Evolutionary conservation across 2,329 filamentous ascomycete genomes (phyloP).

Genomic region (Thermoascus crustaceus): DNA sequence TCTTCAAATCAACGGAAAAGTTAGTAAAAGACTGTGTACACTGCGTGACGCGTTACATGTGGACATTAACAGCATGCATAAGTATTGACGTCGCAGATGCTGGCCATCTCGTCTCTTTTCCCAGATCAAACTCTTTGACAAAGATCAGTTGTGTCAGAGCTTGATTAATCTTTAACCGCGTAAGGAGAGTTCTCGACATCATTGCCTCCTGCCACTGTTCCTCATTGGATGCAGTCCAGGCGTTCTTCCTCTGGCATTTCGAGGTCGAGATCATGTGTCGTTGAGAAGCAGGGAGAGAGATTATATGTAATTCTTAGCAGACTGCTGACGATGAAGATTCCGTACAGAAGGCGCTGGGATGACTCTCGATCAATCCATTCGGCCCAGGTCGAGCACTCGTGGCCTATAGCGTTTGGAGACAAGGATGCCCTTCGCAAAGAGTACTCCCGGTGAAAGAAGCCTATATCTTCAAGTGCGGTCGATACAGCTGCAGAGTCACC

Average conservation of each 20-base stretch:
- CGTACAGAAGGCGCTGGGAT: constrained; percentile 23
- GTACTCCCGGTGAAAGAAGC: constrained; percentile 10
- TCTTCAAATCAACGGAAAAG: constrained; percentile 12
- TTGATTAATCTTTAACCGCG: constrained; percentile 13
- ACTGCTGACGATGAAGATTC: constrained; percentile 25
- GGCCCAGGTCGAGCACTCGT: constrained; percentile 15
- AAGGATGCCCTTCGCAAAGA: constrained; percentile 5
- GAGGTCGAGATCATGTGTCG: constrained; percentile 25
- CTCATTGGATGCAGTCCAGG: constrained; percentile 22
- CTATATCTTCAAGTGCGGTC: constrained; percentile 12
- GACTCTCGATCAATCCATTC: constrained; percentile 23
- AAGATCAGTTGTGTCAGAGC: constrained; percentile 19
- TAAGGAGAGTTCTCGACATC: constrained; percentile 3
- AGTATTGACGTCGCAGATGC: constrained; percentile 24
- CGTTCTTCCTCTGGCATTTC: constrained; percentile 25
- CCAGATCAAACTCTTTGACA: constrained; percentile 12
- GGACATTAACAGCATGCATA: constrained; percentile 29
- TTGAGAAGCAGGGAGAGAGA: constrained; percentile 22
- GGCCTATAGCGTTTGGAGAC: background rate
- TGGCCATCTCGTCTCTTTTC: constrained; percentile 11
- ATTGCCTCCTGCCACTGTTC: constrained; percentile 18
- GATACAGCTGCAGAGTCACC: constrained; percentile 16
- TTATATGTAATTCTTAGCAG: constrained; percentile 25
- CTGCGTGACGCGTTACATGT: constrained; percentile 28
- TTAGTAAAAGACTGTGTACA: constrained; percentile 19